Percentiles rank a stretch among this genome's conserved stretches.
Evolutionary conservation across 2,329 filamentous ascomycete species (phyloP).

Genomic region (Clarireedia hainanense): DNA sequence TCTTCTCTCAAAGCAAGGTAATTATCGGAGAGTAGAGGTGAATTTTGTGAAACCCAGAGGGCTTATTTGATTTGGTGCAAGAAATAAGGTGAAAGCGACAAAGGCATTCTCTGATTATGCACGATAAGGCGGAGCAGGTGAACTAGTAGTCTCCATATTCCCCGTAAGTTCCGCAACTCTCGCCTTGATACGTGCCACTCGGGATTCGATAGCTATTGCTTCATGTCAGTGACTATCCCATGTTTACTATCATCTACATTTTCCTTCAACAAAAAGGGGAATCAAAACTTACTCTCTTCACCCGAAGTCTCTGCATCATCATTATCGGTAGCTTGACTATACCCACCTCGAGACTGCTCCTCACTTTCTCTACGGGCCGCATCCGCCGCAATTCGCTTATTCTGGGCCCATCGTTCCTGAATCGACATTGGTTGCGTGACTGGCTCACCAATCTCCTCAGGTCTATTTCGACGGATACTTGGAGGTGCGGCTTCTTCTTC

Average conservation of each 20-base stretch:
- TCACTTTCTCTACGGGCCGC: constrained; percentile 59
- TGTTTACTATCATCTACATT: background rate
- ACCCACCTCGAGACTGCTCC: constrained; percentile 48
- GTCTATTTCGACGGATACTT: constrained; percentile 12
- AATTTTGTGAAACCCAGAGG: background rate
- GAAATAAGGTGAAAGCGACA: too few relatives aligned
- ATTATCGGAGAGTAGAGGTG: constrained; percentile 2
- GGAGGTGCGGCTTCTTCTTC: constrained; percentile 35
- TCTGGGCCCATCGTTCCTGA: constrained; percentile 89
- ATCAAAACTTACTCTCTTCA: constrained; percentile 71
- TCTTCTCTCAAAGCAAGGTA: too few relatives aligned
- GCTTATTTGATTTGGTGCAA: too few relatives aligned
- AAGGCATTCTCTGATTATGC: too few relatives aligned
- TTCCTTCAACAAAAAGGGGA: background rate
- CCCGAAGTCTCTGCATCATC: constrained; percentile 89
- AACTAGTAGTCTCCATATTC: constrained; percentile 53
- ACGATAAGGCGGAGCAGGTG: constrained; percentile 7
- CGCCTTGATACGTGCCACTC: constrained; percentile 95
- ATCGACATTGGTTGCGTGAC: constrained; percentile 10
- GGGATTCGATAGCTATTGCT: constrained; percentile 78
- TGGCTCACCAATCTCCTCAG: constrained; percentile 27
- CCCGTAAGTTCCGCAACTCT: constrained; percentile 90
- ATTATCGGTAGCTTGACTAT: constrained; percentile 50
- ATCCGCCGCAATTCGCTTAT: constrained; percentile 87
- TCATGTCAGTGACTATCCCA: constrained; percentile 19